These are phyloP conservation scores for Linnemannia hyalina DNA, from an alignment of 192 early-diverging fungal genomes.

Conservation along the genomic window DNA sequence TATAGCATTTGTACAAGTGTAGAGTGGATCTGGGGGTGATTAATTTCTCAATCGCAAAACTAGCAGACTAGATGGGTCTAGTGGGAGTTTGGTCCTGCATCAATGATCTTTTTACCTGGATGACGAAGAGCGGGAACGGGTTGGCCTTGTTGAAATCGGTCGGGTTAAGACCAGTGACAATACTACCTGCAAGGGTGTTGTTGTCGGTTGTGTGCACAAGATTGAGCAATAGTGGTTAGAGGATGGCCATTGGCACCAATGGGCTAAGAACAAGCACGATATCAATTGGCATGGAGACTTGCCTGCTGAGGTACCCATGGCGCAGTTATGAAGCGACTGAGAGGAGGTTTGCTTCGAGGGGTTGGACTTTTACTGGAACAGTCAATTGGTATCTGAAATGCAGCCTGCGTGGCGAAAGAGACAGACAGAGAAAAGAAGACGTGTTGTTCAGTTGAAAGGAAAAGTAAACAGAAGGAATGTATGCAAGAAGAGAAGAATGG, in stretches of 20 bases:
- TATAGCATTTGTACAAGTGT: conserved; percentile 5
- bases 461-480: not conserved
- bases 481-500: not conserved
- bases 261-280: too few species aligned
- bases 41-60: not conserved
- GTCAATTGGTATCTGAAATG: not conserved
- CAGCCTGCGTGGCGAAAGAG: not conserved
- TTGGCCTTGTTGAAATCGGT: conserved; percentile 62
- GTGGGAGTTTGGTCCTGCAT: not conserved
- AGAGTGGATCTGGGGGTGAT: not conserved
- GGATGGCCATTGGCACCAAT: not conserved
- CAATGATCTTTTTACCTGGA: conserved; percentile 74
- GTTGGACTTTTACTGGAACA: not conserved
- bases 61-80: not conserved
- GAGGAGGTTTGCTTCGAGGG: not conserved
- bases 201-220: not conserved
- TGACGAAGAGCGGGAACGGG: conserved; percentile 81
- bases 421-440: too few species aligned
- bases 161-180: conserved; percentile 78
- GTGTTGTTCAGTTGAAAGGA: not conserved
- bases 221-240: not conserved
- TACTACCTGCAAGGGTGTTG: conserved; percentile 47
- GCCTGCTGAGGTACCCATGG: conserved; percentile 17
- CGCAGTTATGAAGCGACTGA: not conserved
- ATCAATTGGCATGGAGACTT: not conserved